Evolutionary conservation across 2,329 filamentous ascomycete genomes (phyloP).

Genomic region (Gliomastix tumulicola): DNA sequence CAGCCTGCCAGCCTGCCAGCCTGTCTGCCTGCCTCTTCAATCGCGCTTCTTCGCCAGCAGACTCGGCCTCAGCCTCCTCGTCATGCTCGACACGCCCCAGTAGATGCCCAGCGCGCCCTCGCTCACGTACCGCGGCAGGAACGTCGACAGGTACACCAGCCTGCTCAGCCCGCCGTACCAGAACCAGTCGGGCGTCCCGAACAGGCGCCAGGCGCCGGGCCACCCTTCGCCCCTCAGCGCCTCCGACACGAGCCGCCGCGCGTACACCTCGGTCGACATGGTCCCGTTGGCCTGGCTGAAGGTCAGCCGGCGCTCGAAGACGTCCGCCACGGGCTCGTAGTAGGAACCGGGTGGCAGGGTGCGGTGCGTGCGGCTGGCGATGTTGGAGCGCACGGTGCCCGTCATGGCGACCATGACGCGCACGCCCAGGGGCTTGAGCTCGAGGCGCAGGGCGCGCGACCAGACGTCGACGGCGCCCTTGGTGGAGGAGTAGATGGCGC

Average conservation of each 20-base stretch:
- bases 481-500: constrained; percentile 44
- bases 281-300: constrained; percentile 42
- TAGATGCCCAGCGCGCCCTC: constrained; percentile 3
- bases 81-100: constrained; percentile 4
- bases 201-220: constrained; percentile 15
- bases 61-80: constrained; percentile 5
- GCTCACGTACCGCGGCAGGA: constrained; percentile 4
- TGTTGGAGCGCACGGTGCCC: constrained; percentile 45
- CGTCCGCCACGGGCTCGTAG: constrained; percentile 35
- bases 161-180: constrained; percentile 6
- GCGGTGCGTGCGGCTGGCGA: constrained; percentile 31
- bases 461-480: constrained; percentile 48
- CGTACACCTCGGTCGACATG: constrained; percentile 36
- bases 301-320: constrained; percentile 36
- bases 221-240: constrained; percentile 31
- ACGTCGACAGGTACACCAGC: constrained; percentile 4
- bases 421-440: constrained; percentile 45
- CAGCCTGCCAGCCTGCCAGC: no score
- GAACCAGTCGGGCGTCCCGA: constrained; percentile 1
- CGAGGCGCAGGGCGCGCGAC: constrained; percentile 44
- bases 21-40: no score
- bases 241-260: constrained; percentile 30
- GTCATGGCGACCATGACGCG: constrained; percentile 51
- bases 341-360: constrained; percentile 35
- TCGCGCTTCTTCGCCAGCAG: constrained; percentile 2